Percentiles rank a stretch among this genome's conserved stretches.
Conservation (phyloP, 192 early-diverging fungal species). For the Podila epicladia region DNA sequence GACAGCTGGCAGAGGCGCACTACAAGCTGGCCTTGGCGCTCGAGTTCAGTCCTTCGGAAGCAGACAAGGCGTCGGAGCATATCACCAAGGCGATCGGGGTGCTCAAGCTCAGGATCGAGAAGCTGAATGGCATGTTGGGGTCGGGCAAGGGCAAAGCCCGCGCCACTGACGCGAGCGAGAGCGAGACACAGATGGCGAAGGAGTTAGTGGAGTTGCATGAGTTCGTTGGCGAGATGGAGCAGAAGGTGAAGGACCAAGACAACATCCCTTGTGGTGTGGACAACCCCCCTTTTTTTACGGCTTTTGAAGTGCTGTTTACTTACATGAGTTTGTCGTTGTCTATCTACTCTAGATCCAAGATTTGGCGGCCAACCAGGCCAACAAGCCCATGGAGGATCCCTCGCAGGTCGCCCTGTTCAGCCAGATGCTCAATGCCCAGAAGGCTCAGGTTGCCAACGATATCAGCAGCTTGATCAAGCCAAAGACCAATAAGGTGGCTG, state of each 20-base stretch:
- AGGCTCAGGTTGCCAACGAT: constrained; percentile 18
- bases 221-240: constrained; percentile 70
- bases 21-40: constrained; percentile 76
- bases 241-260: constrained; percentile 58
- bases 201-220: constrained; percentile 71
- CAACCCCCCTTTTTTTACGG: neutral
- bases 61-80: constrained; percentile 62
- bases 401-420: constrained; percentile 24
- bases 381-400: constrained; percentile 44
- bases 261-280: neutral
- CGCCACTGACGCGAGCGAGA: constrained; percentile 30
- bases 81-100: constrained; percentile 65
- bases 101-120: constrained; percentile 58
- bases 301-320: neutral
- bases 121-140: constrained; percentile 45
- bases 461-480: constrained; percentile 45
- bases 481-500: constrained; percentile 21
- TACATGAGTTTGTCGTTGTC: constrained; percentile 1
- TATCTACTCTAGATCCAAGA: constrained; percentile 33
- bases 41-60: constrained; percentile 61
- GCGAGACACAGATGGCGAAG: constrained; percentile 50
- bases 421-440: constrained; percentile 15
- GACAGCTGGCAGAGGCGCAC: constrained; percentile 75
- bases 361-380: constrained; percentile 48
- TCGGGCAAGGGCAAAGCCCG: constrained; percentile 61